Evolutionary conservation across 495 filamentous ascomycete species (phyloP).

Genomic region (Staphylotrichum tortipilum): DNA sequence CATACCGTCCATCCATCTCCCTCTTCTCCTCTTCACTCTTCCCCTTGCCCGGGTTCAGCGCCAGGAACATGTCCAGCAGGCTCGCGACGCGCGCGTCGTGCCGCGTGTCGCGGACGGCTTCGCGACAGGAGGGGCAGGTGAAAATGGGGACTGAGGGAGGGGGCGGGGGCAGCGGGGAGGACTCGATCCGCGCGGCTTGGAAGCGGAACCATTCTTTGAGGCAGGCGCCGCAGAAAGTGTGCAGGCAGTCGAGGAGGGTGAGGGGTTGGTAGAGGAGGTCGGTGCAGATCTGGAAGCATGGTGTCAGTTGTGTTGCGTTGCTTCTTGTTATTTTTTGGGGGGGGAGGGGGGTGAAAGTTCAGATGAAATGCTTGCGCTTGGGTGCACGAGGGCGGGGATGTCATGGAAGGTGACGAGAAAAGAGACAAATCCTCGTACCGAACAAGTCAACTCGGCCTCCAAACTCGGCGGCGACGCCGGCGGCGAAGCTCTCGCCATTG

Average conservation of each 20-base stretch:
- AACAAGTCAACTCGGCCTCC: constrained; percentile 86
- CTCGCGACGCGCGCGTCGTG: constrained; percentile 79
- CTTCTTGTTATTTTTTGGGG: neutral
- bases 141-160: constrained; percentile 48
- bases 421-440: constrained; percentile 66
- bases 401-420: no score
- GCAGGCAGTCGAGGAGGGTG: constrained; percentile 92
- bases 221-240: constrained; percentile 93
- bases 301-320: neutral
- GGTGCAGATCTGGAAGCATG: constrained; percentile 69
- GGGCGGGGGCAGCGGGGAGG: constrained; percentile 31
- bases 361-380: neutral
- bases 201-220: constrained; percentile 88
- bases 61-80: constrained; percentile 69
- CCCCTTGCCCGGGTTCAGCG: constrained; percentile 62
- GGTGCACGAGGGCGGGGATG: no score
- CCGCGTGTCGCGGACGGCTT: constrained; percentile 68
- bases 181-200: constrained; percentile 40
- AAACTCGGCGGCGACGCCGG: constrained; percentile 48
- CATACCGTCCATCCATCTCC: constrained; percentile 62
- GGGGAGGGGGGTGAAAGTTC: neutral
- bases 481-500: no score
- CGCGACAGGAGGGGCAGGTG: constrained; percentile 91
- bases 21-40: constrained; percentile 60
- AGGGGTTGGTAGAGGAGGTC: constrained; percentile 93